Evolutionary conservation across 169 alveolate species (phyloP), one percentile per base, ranked within the genome.

Genomic region (Babesia ovis): DNA sequence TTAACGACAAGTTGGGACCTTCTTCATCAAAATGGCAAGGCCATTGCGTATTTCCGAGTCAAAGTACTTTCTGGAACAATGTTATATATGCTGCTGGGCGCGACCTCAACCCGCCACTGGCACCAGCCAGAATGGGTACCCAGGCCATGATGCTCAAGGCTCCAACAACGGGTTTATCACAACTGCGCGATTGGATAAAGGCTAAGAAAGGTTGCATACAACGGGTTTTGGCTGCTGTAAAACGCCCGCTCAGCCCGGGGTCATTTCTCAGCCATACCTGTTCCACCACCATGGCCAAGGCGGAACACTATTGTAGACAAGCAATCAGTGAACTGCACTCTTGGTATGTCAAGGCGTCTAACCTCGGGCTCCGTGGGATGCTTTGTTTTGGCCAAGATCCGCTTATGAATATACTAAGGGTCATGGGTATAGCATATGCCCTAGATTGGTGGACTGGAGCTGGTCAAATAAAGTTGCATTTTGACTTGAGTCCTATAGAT

Each of bases 401-500:
- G 23, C 25, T 64, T n/a, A 16, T 20, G 20, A 45, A 64, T 29
- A 45, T 64, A 9, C 16, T 48, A 23, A 54, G 62, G 5, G 37
- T 48, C 20, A 29, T 64, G 23, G 61, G 54, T 12, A 8, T 50
- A 29, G 46, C 51, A 29, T 64, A 48, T 46, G 62, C 61, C 14
- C 27, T 64, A 11, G 74, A 48, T 1, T 48, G 64, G 61, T 50
- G 45, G 51, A 48, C 61, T 12, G 53, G 37, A 1, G 16, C 50
- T 12, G 12, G 22, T 1, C 11, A 6, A 39, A n/a, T 64, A 16
- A 64, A 41, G 51, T 22, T 4, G 22, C 43, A 25, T 1, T 64
- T 23, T 25, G 74, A 64, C 42, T 23, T 61, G 20, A 72, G 23
- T 71, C 66, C 64, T 22, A 32, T 53, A 62, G 89, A 20, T 0